phyloP scores from a whole-genome alignment of 176 grass and related monocot genomes.

The Thalia dealbata region DNA sequence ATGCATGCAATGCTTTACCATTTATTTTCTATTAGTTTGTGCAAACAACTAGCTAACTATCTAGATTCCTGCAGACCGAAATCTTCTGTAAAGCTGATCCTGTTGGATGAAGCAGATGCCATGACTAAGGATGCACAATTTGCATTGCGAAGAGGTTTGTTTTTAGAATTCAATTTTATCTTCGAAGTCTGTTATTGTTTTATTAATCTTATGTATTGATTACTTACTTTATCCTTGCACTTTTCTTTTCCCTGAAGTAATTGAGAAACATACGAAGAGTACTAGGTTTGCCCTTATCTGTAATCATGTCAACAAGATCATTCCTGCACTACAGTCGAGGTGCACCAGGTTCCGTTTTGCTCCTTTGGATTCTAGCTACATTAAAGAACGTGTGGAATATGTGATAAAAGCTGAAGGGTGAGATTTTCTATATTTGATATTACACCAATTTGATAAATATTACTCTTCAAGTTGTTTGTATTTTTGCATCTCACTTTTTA shows the following conservation, averaged over 20 bases:
- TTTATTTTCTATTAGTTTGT: not conserved
- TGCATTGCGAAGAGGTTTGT: constrained; percentile 84
- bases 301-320: constrained; percentile 99
- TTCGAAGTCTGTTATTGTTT: not conserved
- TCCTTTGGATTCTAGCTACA: constrained; percentile 73
- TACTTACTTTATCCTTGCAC: not conserved
- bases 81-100: constrained; percentile 77
- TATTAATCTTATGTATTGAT: constrained; percentile 15
- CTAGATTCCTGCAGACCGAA: constrained; percentile 45
- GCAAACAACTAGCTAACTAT: not conserved
- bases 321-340: constrained; percentile 92
- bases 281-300: constrained; percentile 99
- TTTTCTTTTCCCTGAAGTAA: constrained; percentile 43
- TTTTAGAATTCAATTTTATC: not conserved
- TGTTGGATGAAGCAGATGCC: constrained; percentile 93
- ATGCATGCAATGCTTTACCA: not conserved
- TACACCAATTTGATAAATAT: not conserved
- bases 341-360: constrained; percentile 98
- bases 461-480: not conserved
- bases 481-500: not conserved
- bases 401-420: constrained; percentile 89
- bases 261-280: constrained; percentile 96
- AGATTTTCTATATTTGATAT: constrained; percentile 12
- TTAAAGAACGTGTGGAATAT: constrained; percentile 70
- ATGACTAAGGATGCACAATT: constrained; percentile 99